phyloP scores from a whole-genome alignment of 2,329 filamentous ascomycete genomes.

The Phyllosticta ampelicida region DNA sequence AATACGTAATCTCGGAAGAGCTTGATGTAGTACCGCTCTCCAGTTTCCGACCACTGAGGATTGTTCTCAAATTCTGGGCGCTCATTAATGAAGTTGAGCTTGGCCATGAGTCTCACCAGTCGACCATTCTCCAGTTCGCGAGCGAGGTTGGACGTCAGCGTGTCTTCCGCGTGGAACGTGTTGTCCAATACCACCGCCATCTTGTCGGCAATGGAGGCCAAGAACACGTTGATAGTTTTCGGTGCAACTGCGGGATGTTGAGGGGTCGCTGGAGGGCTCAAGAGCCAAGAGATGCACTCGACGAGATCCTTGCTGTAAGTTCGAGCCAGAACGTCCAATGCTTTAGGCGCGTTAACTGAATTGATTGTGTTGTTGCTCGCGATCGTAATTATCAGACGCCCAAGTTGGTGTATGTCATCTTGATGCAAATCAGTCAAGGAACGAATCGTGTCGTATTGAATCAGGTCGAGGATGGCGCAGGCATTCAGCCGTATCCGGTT shows the following conservation, averaged over 20 bases:
- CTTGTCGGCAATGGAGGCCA: constrained; percentile 67
- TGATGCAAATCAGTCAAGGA: constrained; percentile 68
- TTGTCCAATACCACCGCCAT: constrained; percentile 66
- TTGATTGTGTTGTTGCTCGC: constrained; percentile 55
- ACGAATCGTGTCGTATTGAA: constrained; percentile 64
- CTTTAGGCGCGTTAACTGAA: constrained; percentile 52
- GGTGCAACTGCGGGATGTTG: constrained; percentile 25
- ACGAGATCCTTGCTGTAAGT: constrained; percentile 69
- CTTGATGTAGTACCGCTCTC: constrained; percentile 85
- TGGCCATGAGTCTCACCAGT: constrained; percentile 67
- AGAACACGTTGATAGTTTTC: constrained; percentile 70
- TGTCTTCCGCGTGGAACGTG: constrained; percentile 68
- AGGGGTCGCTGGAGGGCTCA: constrained; percentile 49
- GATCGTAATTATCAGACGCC: constrained; percentile 71
- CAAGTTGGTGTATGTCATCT: constrained; percentile 77
- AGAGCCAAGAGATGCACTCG: constrained; percentile 71
- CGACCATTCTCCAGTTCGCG: constrained; percentile 86
- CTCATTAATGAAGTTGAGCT: constrained; percentile 82
- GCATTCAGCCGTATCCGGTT: constrained; percentile 80
- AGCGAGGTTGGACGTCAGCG: constrained; percentile 58
- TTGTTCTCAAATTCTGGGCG: constrained; percentile 74
- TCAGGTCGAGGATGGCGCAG: constrained; percentile 81
- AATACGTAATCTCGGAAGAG: constrained; percentile 96
- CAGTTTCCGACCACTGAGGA: constrained; percentile 74
- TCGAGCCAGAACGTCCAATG: constrained; percentile 35